A percentile compares a stretch with the other conserved stretches of the same genome.
phyloP scores from a whole-genome alignment of 1,284 basidiomycete genomes.

The Ceratorhiza oryzae-sativae region DNA sequence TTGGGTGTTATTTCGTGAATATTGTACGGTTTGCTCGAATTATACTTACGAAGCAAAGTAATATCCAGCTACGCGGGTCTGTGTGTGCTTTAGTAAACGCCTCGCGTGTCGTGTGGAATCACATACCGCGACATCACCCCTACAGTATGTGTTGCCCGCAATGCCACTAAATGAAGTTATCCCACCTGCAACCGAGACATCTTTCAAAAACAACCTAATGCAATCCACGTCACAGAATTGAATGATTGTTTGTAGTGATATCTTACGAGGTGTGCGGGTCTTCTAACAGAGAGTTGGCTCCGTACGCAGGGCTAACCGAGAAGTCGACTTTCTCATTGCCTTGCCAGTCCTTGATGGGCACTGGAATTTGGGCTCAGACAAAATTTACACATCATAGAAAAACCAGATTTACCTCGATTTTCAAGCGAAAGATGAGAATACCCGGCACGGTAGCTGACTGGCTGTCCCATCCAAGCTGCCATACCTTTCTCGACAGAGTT shows the following conservation, averaged over 20 bases:
- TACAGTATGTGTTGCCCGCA: constrained; percentile 26
- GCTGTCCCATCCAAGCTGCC: constrained; percentile 39
- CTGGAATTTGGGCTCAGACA: background rate
- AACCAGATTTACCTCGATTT: constrained; percentile 1
- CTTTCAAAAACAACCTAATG: constrained; percentile 33
- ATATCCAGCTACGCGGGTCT: constrained; percentile 32
- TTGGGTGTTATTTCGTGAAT: background rate
- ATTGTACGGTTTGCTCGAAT: no score
- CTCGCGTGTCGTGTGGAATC: background rate
- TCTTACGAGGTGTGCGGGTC: constrained; percentile 38
- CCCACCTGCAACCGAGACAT: constrained; percentile 27
- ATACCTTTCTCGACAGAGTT: constrained; percentile 25
- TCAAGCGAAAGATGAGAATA: constrained; percentile 20
- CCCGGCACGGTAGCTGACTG: constrained; percentile 12
- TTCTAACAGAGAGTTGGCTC: constrained; percentile 20
- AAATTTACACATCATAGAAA: no score
- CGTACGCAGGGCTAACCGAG: constrained; percentile 21
- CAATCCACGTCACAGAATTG: background rate
- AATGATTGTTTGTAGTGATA: no score
- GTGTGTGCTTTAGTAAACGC: background rate
- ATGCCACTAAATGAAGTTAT: constrained; percentile 11
- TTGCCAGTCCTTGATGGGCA: constrained; percentile 36
- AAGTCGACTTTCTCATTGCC: constrained; percentile 33
- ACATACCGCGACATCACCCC: constrained; percentile 20
- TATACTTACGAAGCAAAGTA: constrained; percentile 34